Evolutionary conservation across 2,329 filamentous ascomycete species (phyloP).

Genomic region (Whalleya microplaca): DNA sequence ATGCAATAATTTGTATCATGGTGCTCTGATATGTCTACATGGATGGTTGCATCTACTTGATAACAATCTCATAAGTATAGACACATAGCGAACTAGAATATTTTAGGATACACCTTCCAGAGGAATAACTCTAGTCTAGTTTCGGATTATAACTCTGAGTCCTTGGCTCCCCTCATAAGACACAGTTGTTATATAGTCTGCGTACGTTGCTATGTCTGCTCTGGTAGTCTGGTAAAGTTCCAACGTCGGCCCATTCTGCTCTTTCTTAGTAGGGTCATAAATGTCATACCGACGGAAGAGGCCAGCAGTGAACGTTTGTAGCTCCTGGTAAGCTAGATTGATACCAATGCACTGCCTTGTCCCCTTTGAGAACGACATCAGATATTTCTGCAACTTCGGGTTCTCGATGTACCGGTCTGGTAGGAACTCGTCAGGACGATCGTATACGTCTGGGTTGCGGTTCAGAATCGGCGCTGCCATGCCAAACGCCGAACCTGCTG

Average conservation of each 20-base stretch:
- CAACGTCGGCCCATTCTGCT: constrained; percentile 31
- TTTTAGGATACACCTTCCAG: no score
- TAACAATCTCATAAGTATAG: no score
- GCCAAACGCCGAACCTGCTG: constrained; percentile 21
- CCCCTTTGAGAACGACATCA: constrained; percentile 29
- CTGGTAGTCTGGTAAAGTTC: constrained; percentile 29
- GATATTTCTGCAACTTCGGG: constrained; percentile 24
- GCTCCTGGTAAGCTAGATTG: constrained; percentile 31
- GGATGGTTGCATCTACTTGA: no score
- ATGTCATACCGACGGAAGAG: constrained; percentile 30
- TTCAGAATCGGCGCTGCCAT: constrained; percentile 30
- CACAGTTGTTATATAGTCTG: constrained; percentile 27
- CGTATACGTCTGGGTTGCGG: constrained; percentile 27
- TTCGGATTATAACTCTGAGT: constrained; percentile 24
- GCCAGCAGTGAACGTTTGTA: constrained; percentile 29
- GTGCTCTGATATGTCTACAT: no score
- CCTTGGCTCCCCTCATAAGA: constrained; percentile 28
- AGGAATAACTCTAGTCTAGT: constrained; percentile 1
- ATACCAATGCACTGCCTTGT: constrained; percentile 33
- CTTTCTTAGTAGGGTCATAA: constrained; percentile 22
- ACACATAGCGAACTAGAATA: no score
- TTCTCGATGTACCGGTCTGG: constrained; percentile 35
- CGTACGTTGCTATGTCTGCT: constrained; percentile 24
- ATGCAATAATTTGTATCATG: no score
- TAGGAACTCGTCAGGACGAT: constrained; percentile 25